A percentile compares a stretch with the other conserved stretches of the same genome.
These are phyloP conservation scores for Ottelia alismoides DNA, from an alignment of 106 monocot species.

Conservation along the genomic window DNA sequence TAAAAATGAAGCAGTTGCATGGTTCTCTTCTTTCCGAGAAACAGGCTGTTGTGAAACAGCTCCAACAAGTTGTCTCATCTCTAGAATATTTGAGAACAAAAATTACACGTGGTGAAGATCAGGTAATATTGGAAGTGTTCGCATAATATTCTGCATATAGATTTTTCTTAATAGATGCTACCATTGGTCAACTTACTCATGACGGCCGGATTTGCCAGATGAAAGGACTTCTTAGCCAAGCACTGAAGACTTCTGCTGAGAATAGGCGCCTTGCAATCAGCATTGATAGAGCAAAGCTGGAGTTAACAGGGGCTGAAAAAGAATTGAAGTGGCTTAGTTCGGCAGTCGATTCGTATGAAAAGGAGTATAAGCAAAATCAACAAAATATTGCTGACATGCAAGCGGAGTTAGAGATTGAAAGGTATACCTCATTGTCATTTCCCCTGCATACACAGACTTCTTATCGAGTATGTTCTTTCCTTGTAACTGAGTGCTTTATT, in stretches of 20 bases:
- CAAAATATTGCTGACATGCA: constrained; percentile 38
- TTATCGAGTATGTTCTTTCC: no score
- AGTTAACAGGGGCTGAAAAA: constrained; percentile 69
- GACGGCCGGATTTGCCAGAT: constrained; percentile 25
- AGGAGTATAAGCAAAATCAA: constrained; percentile 67
- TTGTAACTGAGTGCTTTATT: no score
- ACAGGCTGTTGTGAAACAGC: constrained; percentile 51
- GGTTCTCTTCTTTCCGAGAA: constrained; percentile 71
- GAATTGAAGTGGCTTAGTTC: constrained; percentile 75
- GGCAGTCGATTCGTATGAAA: constrained; percentile 38
- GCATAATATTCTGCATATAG: background rate
- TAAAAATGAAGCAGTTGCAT: constrained; percentile 86
- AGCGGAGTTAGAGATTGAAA: constrained; percentile 56
- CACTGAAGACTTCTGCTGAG: constrained; percentile 51
- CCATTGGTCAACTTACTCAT: background rate
- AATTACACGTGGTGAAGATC: constrained; percentile 61
- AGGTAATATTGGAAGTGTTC: constrained; percentile 41
- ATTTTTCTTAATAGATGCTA: background rate
- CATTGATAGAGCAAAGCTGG: constrained; percentile 47
- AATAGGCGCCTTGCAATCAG: constrained; percentile 39
- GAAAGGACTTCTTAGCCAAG: constrained; percentile 56
- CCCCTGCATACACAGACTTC: no score
- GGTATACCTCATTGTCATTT: constrained; percentile 16
- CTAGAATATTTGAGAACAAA: constrained; percentile 48
- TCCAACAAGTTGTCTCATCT: constrained; percentile 54